Conservation (phyloP, 2,329 filamentous ascomycete genomes). For the Pseudogymnoascus sp. region DNA sequence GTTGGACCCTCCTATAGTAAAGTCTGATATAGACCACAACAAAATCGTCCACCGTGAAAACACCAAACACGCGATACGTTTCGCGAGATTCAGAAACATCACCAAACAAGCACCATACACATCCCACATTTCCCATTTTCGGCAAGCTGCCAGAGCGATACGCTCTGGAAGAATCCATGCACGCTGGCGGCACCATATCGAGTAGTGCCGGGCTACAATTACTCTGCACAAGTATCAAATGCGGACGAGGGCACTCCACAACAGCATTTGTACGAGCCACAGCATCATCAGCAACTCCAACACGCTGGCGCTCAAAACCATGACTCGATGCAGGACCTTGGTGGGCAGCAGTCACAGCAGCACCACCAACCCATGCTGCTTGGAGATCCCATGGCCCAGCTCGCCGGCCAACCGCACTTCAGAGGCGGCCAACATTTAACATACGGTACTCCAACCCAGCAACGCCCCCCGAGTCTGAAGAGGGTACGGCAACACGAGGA, state of each 20-base stretch:
- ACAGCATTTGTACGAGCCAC: slow-evolving; percentile 53
- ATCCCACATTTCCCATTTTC: slow-evolving; percentile 45
- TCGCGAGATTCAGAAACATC: slow-evolving; percentile 23
- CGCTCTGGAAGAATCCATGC: slow-evolving; percentile 71
- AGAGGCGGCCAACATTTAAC: slow-evolving; percentile 40
- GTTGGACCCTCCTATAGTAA: slow-evolving; percentile 23
- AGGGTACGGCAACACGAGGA: slow-evolving; percentile 47
- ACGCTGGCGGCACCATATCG: slow-evolving; percentile 68
- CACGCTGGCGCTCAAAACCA: slow-evolving; percentile 26
- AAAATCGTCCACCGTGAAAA: slow-evolving; percentile 25
- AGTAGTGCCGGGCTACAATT: slow-evolving; percentile 62
- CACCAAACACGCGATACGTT: slow-evolving; percentile 24
- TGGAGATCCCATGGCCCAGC: slow-evolving; percentile 44
- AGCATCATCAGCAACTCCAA: slow-evolving; percentile 29
- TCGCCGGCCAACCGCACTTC: slow-evolving; percentile 39
- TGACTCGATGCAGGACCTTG: slow-evolving; percentile 23
- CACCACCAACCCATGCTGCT: slow-evolving; percentile 49
- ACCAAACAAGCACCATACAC: slow-evolving; percentile 21
- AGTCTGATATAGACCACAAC: slow-evolving; percentile 24
- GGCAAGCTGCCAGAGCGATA: slow-evolving; percentile 65
- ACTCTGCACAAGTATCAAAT: slow-evolving; percentile 59
- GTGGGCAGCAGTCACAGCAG: slow-evolving; percentile 43
- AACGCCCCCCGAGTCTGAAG: slow-evolving; percentile 33
- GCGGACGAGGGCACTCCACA: slow-evolving; percentile 56
- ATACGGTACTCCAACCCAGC: slow-evolving; percentile 36